A percentile compares a stretch with the other conserved stretches of the same genome.
phyloP scores from a whole-genome alignment of 1,284 basidiomycete species.

The Rhodotorula sp. region DNA sequence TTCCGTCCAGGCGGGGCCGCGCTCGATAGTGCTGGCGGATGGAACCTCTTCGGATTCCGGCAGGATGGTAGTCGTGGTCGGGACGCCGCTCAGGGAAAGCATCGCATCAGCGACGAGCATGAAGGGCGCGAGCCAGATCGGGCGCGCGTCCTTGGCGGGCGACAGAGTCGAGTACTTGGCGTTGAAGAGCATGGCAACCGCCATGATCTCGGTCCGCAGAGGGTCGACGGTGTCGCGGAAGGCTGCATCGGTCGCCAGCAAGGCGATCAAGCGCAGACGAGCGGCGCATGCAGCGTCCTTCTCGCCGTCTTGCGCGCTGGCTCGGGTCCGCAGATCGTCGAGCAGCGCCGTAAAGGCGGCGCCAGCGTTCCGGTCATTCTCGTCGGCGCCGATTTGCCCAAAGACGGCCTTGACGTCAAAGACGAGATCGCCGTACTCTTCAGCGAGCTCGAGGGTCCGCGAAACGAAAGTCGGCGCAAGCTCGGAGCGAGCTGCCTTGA shows the following conservation, averaged over 20 bases:
- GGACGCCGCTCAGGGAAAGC: slow-evolving; percentile 67
- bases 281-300: slow-evolving; percentile 34
- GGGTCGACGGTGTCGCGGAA: slow-evolving; percentile 43
- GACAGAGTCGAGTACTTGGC: slow-evolving; percentile 21
- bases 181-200: slow-evolving; percentile 23
- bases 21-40: slow-evolving; percentile 52
- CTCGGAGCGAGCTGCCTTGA: slow-evolving; percentile 67
- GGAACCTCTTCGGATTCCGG: slow-evolving; percentile 65
- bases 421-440: slow-evolving; percentile 80
- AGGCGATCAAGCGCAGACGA: slow-evolving; percentile 43
- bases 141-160: slow-evolving; percentile 51
- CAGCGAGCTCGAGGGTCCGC: slow-evolving; percentile 74
- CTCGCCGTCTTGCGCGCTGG: slow-evolving; percentile 23
- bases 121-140: slow-evolving; percentile 80
- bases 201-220: slow-evolving; percentile 37
- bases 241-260: slow-evolving; percentile 41
- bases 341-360: slow-evolving; percentile 56
- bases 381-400: slow-evolving; percentile 18
- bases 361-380: slow-evolving; percentile 57
- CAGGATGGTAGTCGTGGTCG: slow-evolving; percentile 57
- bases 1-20: slow-evolving; percentile 62
- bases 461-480: slow-evolving; percentile 66
- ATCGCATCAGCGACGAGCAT: slow-evolving; percentile 79
- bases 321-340: slow-evolving; percentile 59
- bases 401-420: slow-evolving; percentile 75